These are phyloP conservation scores for Naegleria lovaniensis DNA, from an alignment of 208 protist species.

Conservation along the genomic window DNA sequence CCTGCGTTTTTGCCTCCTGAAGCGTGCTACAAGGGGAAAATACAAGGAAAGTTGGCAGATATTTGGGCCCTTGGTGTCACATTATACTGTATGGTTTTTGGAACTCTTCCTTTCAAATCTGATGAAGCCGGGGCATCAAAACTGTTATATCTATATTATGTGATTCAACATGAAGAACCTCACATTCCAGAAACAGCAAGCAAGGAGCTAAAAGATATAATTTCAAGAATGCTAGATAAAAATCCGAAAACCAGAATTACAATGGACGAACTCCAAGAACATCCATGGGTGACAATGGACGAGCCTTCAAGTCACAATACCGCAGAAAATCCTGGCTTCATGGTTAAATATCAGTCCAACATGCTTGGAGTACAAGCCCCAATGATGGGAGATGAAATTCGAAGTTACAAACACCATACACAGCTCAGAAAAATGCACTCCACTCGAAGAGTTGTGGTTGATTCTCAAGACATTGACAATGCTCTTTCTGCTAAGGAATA, in stretches of 20 bases:
- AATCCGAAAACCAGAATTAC: constrained; percentile 56
- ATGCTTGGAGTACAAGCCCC: not conserved
- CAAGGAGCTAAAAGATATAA: constrained; percentile 41
- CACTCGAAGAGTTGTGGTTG: not conserved
- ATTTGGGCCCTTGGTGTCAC: constrained; percentile 41
- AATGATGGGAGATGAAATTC: not conserved
- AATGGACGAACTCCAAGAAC: constrained; percentile 52
- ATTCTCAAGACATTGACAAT: not conserved
- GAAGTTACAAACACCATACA: not conserved
- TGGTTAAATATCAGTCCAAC: too few relatives aligned
- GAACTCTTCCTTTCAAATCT: constrained; percentile 59
- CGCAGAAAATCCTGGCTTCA: too few relatives aligned
- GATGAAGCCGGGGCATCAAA: constrained; percentile 33
- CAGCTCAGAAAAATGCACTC: not conserved
- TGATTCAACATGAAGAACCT: constrained; percentile 42
- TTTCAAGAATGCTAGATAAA: constrained; percentile 65
- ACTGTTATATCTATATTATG: constrained; percentile 42
- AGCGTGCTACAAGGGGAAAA: not conserved
- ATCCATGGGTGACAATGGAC: constrained; percentile 21
- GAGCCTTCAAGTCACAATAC: not conserved
- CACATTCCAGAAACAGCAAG: constrained; percentile 53
- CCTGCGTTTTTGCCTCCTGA: constrained; percentile 34
- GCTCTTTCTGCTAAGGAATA: not conserved
- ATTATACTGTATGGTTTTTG: constrained; percentile 66
- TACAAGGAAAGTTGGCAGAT: constrained; percentile 16